Evolutionary conservation across 2,329 filamentous ascomycete genomes (phyloP).

Genomic region (Lasiodiplodia sp.): DNA sequence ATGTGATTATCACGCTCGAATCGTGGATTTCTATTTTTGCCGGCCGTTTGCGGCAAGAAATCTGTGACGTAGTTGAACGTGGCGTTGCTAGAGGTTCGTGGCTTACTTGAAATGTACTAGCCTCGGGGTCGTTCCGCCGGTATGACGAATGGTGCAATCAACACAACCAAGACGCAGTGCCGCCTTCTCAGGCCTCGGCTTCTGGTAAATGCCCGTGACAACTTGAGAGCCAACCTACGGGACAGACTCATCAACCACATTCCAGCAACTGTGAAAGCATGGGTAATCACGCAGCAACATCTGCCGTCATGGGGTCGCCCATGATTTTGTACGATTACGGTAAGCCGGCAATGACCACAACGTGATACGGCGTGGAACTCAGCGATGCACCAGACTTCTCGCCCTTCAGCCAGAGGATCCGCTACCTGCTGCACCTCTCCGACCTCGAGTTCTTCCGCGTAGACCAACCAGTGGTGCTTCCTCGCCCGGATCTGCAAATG

Average conservation of each 20-base stretch:
- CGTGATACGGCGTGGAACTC: background rate
- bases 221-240: no score
- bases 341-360: background rate
- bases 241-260: no score
- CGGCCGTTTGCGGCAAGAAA: background rate
- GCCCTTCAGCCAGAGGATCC: constrained; percentile 25
- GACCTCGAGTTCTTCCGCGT: background rate
- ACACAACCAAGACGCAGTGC: background rate
- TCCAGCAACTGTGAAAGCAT: background rate
- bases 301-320: background rate
- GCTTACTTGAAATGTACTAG: background rate
- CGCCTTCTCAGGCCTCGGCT: background rate
- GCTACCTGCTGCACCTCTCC: background rate
- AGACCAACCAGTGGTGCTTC: constrained; percentile 39
- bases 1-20: no score
- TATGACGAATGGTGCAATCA: background rate
- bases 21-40: background rate
- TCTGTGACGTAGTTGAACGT: background rate
- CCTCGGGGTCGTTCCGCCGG: background rate
- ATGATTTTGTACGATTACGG: background rate
- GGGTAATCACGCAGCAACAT: background rate
- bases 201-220: no score
- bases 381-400: constrained; percentile 23
- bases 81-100: background rate
- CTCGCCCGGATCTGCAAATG: constrained; percentile 40